Evolutionary conservation across 2,329 filamentous ascomycete species (phyloP), one percentile per base, ranked within the genome.

Genomic region (Pseudocercospora crystallina): DNA sequence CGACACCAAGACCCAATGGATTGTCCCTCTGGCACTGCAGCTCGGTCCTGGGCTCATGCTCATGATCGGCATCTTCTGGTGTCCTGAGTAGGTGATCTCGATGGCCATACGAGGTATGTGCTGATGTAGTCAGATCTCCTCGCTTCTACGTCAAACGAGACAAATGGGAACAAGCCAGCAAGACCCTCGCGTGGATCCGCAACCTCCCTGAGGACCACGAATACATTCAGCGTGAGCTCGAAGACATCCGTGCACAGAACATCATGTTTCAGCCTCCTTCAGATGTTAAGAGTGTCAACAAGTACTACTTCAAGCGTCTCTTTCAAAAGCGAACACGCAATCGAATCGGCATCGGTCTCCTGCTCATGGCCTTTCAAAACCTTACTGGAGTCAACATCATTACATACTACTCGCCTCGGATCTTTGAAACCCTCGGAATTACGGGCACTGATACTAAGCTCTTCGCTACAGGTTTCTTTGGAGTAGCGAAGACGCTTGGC

Each of bases 21-120:
- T 83, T 30, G 78, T 87, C 31, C 84, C 84, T 2, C 82, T 81
- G 11, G 76, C 72, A 5, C 51, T 76, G 15, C 74, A 76, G 43
- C 64, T 75, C 4, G 59, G 75, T 2, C 73, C 73, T 1, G 73
- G 70, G 15, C 49, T 70, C 0, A 47, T 71, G 5, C 66, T 73
- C 1, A 59, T 69, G 5, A 49, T 65, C 1, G 69, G 69, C 41
- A 68, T 71, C 31, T 70, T 68, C 60, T 71, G 65, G 47, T 69
- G 68, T 17, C 54, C 54, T 3, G 70, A 72, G 44, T n/a, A n/a
- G n/a, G n/a, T n/a, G n/a, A n/a, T n/a, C n/a, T n/a, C n/a, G n/a
- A n/a, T n/a, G n/a, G n/a, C n/a, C n/a, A n/a, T n/a, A n/a, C n/a
- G n/a, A n/a, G n/a, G n/a, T n/a, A n/a, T n/a, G n/a, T n/a, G n/a